Conservation (phyloP, 2,329 filamentous ascomycete species). For the Hypoxylon sp. region DNA sequence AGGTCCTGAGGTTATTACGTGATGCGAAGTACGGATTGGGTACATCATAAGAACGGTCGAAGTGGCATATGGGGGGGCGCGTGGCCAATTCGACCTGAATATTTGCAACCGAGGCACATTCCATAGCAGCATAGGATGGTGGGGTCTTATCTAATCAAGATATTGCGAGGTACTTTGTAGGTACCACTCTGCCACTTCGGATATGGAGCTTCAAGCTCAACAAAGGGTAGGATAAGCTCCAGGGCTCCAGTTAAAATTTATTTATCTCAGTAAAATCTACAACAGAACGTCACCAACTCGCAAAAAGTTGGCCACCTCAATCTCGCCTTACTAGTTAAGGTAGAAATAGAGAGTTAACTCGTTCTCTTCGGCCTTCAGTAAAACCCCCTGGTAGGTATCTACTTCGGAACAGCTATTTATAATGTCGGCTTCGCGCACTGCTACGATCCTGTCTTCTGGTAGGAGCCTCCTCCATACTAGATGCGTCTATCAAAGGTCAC, state of each 20-base stretch:
- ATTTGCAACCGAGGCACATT: conserved; percentile 19
- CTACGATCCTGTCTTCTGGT: conserved; percentile 37
- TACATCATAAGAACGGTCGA: background rate
- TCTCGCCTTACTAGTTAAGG: background rate
- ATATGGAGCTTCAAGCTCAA: background rate
- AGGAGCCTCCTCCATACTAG: conserved; percentile 38
- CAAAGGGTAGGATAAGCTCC: conserved; percentile 15
- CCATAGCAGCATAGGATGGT: background rate
- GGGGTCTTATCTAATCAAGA: background rate
- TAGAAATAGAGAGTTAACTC: background rate
- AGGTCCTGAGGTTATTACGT: background rate
- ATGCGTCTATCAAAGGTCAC: conserved; percentile 39
- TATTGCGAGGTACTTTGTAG: background rate
- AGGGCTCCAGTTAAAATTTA: conserved; percentile 28
- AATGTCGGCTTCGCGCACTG: conserved; percentile 47
- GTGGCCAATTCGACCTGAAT: conserved; percentile 13
- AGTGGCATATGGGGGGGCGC: background rate
- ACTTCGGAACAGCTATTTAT: background rate
- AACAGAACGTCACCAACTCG: conserved; percentile 25
- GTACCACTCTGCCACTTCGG: background rate
- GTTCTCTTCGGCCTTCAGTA: background rate
- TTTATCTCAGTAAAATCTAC: background rate
- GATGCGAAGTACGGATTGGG: conserved; percentile 13
- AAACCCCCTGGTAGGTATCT: background rate
- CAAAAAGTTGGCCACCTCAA: conserved; percentile 1